phyloP scores from a whole-genome alignment of 2,329 filamentous ascomycete species.

The Diplodia scrobiculata region DNA sequence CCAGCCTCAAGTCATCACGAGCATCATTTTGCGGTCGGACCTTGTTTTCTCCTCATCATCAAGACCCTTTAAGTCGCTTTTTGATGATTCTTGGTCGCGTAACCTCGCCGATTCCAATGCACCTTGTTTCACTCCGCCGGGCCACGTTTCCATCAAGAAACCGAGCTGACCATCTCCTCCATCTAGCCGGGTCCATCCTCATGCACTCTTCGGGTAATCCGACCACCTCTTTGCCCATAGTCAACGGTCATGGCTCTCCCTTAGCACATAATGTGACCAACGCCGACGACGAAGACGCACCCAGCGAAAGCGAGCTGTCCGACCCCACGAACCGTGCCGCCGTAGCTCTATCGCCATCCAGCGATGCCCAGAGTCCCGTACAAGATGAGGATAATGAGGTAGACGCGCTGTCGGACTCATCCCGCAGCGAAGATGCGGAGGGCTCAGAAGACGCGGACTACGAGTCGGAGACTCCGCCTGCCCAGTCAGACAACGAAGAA shows the following conservation, averaged over 20 bases:
- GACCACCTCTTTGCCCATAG: conserved; percentile 63
- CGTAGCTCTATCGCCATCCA: conserved; percentile 43
- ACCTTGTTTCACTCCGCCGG: conserved; percentile 40
- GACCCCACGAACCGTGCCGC: conserved; percentile 64
- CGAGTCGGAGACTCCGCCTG: conserved; percentile 63
- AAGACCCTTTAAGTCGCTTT: conserved; percentile 38
- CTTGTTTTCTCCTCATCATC: conserved; percentile 39
- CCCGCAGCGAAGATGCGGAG: conserved; percentile 54
- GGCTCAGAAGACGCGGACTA: conserved; percentile 68
- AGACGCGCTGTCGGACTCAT: conserved; percentile 51
- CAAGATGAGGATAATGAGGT: conserved; percentile 51
- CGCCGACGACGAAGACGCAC: conserved; percentile 53
- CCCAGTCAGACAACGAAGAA: conserved; percentile 52
- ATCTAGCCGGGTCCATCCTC: conserved; percentile 62
- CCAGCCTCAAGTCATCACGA: conserved; percentile 37
- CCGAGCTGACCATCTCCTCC: conserved; percentile 48
- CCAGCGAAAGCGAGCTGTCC: conserved; percentile 75
- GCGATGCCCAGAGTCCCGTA: conserved; percentile 47
- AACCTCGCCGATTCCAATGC: conserved; percentile 42
- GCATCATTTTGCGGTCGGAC: conserved; percentile 45
- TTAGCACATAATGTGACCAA: conserved; percentile 52
- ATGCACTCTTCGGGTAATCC: conserved; percentile 64
- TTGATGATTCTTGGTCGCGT: conserved; percentile 50
- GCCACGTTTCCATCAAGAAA: conserved; percentile 40
- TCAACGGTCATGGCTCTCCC: conserved; percentile 67